Evolutionary conservation across 192 early-diverging fungal species (phyloP), one percentile per base, ranked within the genome.

Genomic region (Entophlyctis helioformis): DNA sequence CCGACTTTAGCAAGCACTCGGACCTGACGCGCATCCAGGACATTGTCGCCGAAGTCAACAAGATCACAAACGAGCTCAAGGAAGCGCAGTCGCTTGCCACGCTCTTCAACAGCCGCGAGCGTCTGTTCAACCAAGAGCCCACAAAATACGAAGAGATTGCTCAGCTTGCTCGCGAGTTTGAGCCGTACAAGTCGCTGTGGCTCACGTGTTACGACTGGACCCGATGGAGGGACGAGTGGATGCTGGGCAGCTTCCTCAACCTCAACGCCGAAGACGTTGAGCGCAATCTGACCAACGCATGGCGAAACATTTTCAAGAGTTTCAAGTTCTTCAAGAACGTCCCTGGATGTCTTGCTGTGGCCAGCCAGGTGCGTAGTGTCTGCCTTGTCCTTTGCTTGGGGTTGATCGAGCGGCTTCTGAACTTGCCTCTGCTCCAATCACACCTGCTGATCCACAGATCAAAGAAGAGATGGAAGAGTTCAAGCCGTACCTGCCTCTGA

Each of bases 391-490:
- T 36, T n/a, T 10, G 0, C 15, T 33, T 36, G 20, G 18, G 10
- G 23, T 9, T 11, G 2, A 13, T 4, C 23, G n/a, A 47, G n/a
- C 1, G 13, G 22, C 25, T 40, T 1, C 8, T 50, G 8, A 15
- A 5, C 1, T 15, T 12, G 19, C n/a, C 9, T 20, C 29, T 54
- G 15, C 28, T 10, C 16, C 21, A 50, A 13, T 39, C 0, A 26
- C 21, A 31, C 18, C 24, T 42, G 40, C 41, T 51, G 42, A 11
- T 1, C 31, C 22, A 18, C 51, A 66, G 41, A 66, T 76, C 19
- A 76, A 77, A 49, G 64, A 71, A 8, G 74, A 77, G 50, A 77
- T 77, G 63, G 71, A 66, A 27, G 72, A 75, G 25, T 77, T 77
- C 52, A 77, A 77, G 39, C 72, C 74, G 20, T 59, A 74, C 36